Percentiles rank a stretch among this genome's conserved stretches.
These are phyloP conservation scores for Phytophthora pisi DNA, from an alignment of 352 stramenopile genomes.

Conservation along the genomic window DNA sequence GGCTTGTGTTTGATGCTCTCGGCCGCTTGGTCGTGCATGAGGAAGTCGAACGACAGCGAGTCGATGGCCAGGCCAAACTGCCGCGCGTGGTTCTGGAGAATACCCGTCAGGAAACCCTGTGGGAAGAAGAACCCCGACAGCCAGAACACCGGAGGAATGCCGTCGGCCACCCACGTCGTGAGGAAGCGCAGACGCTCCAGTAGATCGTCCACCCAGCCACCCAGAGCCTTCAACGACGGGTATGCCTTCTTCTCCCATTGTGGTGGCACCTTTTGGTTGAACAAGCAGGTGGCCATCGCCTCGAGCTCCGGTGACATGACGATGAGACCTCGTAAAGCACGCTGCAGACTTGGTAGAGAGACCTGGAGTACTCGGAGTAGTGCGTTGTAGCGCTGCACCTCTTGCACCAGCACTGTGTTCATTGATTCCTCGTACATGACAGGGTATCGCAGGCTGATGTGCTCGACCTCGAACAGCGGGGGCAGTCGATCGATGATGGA, in stretches of 20 bases:
- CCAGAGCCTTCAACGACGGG: conserved; percentile 90
- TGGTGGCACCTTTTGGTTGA: conserved; percentile 89
- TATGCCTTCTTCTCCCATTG: conserved; percentile 92
- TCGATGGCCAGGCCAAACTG: conserved; percentile 92
- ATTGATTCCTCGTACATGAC: conserved; percentile 94
- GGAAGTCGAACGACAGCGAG: conserved; percentile 90
- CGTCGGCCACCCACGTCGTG: conserved; percentile 70
- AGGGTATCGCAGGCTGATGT: conserved; percentile 85
- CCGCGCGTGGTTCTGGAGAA: conserved; percentile 93
- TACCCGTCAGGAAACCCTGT: conserved; percentile 91
- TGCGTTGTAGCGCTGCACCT: conserved; percentile 87
- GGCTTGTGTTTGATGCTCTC: conserved; percentile 65
- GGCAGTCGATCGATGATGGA: conserved; percentile 74
- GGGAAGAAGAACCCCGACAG: conserved; percentile 94
- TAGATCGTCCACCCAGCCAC: conserved; percentile 89
- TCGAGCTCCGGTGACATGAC: conserved; percentile 89
- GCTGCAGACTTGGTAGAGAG: conserved; percentile 73
- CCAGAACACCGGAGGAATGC: conserved; percentile 88
- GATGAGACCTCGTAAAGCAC: conserved; percentile 77
- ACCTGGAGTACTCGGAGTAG: conserved; percentile 70
- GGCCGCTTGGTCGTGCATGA: conserved; percentile 70
- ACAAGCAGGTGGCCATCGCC: conserved; percentile 85
- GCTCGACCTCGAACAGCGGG: conserved; percentile 74
- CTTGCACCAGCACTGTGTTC: conserved; percentile 94
- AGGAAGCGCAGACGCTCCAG: conserved; percentile 81